Conservation (phyloP, 225 moss, liverwort and hornwort genomes). For the Pseudisothecium myosuroides region DNA sequence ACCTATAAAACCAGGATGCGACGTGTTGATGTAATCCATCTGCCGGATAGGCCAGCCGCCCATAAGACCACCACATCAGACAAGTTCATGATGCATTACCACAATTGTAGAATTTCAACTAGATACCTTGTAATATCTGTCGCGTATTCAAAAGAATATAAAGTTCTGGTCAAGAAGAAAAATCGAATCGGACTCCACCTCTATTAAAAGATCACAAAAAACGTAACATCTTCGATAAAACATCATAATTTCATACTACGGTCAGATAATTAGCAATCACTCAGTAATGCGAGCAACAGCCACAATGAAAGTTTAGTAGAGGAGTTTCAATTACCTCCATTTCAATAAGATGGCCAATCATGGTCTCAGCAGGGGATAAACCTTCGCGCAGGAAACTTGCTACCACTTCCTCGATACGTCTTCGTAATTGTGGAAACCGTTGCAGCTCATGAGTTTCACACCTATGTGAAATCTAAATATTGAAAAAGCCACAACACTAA, state of each 20-base stretch:
- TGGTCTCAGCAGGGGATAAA: constrained; percentile 96
- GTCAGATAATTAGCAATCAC: not conserved
- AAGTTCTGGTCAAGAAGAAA: not conserved
- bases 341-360: constrained; percentile 99
- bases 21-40: constrained; percentile 99
- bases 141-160: not conserved
- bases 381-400: constrained; percentile 96
- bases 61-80: not conserved
- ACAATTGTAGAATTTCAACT: not conserved
- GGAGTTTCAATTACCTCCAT: constrained; percentile 68
- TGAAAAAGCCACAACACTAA: not conserved
- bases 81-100: not conserved
- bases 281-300: not conserved
- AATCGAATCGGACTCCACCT: not conserved
- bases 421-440: constrained; percentile 52
- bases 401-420: constrained; percentile 94
- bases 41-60: constrained; percentile 14
- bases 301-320: not conserved
- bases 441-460: constrained; percentile 66
- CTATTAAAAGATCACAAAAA: not conserved
- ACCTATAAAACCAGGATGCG: constrained; percentile 97
- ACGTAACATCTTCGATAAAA: not conserved
- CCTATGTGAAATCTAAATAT: constrained; percentile 70
- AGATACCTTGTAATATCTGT: not conserved
- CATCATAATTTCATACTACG: not conserved